Evolutionary conservation across 2,329 filamentous ascomycete genomes (phyloP).

Genomic region (Ascochyta lentis): DNA sequence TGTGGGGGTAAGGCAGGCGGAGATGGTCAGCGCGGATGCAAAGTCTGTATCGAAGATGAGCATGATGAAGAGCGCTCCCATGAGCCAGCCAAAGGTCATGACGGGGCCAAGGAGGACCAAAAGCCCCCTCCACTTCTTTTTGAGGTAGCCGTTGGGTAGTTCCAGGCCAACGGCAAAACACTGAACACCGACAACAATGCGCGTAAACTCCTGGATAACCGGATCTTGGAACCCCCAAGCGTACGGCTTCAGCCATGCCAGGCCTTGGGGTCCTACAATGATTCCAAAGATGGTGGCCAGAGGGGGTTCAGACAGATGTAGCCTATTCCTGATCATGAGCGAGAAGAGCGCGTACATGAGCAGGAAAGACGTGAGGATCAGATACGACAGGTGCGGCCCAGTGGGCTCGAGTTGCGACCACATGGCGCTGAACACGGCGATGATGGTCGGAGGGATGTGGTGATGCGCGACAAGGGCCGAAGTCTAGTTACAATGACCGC

Average conservation of each 20-base stretch:
- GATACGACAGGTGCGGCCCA: conserved; percentile 54
- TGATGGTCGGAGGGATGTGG: not conserved
- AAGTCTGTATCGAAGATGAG: conserved; percentile 56
- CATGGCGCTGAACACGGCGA: not conserved
- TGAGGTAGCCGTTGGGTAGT: conserved; percentile 55
- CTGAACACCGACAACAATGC: conserved; percentile 56
- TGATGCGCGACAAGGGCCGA: not conserved
- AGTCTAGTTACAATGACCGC: not conserved
- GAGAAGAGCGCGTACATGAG: conserved; percentile 56
- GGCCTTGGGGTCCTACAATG: conserved; percentile 51
- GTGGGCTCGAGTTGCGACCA: conserved; percentile 57
- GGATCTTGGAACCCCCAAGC: conserved; percentile 53
- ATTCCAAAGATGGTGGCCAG: conserved; percentile 57
- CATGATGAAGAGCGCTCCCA: conserved; percentile 56
- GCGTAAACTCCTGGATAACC: conserved; percentile 51
- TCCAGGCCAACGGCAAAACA: conserved; percentile 49
- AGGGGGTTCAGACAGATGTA: conserved; percentile 58
- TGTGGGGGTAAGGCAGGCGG: conserved; percentile 63
- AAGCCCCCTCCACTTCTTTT: conserved; percentile 60
- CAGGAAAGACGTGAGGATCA: conserved; percentile 54
- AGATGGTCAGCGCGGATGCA: conserved; percentile 58
- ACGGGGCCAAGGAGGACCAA: conserved; percentile 59
- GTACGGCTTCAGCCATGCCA: conserved; percentile 50
- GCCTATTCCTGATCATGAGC: conserved; percentile 54
- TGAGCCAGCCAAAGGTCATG: conserved; percentile 58